phyloP scores from a whole-genome alignment of 2,329 filamentous ascomycete genomes.

The Claviceps pazoutovae region DNA sequence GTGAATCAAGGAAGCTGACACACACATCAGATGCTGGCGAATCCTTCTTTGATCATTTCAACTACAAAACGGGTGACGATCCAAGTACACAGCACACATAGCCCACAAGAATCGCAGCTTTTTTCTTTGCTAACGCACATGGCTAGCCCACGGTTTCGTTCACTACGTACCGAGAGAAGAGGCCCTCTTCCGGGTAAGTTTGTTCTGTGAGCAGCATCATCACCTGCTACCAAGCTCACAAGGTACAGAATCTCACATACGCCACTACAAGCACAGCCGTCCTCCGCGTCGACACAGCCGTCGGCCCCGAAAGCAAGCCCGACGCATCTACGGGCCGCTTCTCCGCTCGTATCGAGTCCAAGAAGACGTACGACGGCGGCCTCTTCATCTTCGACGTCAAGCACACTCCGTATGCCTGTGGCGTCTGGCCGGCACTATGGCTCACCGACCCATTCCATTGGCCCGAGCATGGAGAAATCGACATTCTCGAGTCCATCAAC shows the following conservation, averaged over 20 bases:
- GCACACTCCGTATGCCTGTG: constrained; percentile 50
- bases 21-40: constrained; percentile 29
- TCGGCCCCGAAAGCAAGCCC: constrained; percentile 30
- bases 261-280: constrained; percentile 39
- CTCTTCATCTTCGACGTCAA: constrained; percentile 55
- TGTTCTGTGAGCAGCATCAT: not conserved
- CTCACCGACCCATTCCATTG: constrained; percentile 45
- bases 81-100: constrained; percentile 22
- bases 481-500: constrained; percentile 47
- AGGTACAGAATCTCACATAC: constrained; percentile 45
- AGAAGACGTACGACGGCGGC: constrained; percentile 43
- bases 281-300: constrained; percentile 46
- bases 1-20: not conserved
- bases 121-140: not conserved
- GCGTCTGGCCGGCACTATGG: constrained; percentile 54
- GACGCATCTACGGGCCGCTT: constrained; percentile 45
- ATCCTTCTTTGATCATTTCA: constrained; percentile 40
- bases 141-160: constrained; percentile 32
- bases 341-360: constrained; percentile 50
- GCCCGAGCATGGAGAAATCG: constrained; percentile 52
- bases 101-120: not conserved
- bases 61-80: constrained; percentile 37
- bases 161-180: constrained; percentile 35
- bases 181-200: constrained; percentile 28
- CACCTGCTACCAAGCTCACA: not conserved